Evolutionary conservation across 2,329 filamentous ascomycete species (phyloP).

Genomic region (Arthrobotrys sinensis): DNA sequence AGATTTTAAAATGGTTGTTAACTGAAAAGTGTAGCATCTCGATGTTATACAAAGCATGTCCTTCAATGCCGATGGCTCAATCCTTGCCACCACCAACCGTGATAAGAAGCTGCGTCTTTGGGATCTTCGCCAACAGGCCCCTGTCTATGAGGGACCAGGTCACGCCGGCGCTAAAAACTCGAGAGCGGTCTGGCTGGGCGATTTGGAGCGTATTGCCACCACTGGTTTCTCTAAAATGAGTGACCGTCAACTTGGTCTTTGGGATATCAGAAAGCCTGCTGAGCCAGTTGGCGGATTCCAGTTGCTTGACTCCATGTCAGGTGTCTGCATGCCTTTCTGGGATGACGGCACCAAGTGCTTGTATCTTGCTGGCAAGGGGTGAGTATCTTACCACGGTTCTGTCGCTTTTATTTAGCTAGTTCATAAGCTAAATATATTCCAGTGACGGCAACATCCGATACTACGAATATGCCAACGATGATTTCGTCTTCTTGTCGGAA

Average conservation of each 20-base stretch:
- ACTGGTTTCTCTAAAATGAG: slow-evolving; percentile 99
- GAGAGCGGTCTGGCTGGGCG: slow-evolving; percentile 95
- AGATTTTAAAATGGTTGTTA: background rate
- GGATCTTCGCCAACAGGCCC: slow-evolving; percentile 94
- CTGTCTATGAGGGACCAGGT: slow-evolving; percentile 85
- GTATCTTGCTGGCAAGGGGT: slow-evolving; percentile 98
- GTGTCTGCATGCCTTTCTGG: slow-evolving; percentile 99
- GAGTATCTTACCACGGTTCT: slow-evolving; percentile 67
- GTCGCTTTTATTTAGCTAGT: slow-evolving; percentile 64
- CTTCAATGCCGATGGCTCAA: slow-evolving; percentile 90
- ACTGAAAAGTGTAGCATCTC: slow-evolving; percentile 73
- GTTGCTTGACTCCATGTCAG: slow-evolving; percentile 93
- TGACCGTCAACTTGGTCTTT: slow-evolving; percentile 93
- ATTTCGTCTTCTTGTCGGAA: slow-evolving; percentile 96
- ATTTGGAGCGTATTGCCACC: slow-evolving; percentile 88
- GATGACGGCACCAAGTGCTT: slow-evolving; percentile 95
- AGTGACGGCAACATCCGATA: slow-evolving; percentile 99
- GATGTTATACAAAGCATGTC: slow-evolving; percentile 96
- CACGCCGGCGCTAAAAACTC: slow-evolving; percentile 98
- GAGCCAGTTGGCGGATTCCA: slow-evolving; percentile 92
- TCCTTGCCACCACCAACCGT: slow-evolving; percentile 91
- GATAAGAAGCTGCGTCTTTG: slow-evolving; percentile 99
- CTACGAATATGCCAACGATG: slow-evolving; percentile 98
- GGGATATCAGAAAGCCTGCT: slow-evolving; percentile 85
- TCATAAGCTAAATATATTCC: slow-evolving; percentile 43